phyloP scores from a whole-genome alignment of 75 land plant species.

The Azolla pinnata region DNA sequence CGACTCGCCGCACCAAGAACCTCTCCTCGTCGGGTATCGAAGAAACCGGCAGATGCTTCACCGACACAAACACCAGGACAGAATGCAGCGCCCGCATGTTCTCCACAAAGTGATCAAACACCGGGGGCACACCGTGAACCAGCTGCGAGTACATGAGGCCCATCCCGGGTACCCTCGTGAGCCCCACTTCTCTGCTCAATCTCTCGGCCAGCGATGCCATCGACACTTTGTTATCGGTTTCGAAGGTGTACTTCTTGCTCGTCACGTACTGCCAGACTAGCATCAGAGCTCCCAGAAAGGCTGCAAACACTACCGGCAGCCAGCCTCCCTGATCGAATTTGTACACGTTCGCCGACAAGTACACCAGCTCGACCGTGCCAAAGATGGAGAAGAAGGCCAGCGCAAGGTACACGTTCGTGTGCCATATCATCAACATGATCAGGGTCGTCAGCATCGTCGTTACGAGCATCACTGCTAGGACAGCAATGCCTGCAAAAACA shows the following conservation, averaged over 20 bases:
- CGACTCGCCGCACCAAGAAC: slow-evolving; percentile 41
- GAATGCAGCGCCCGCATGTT: slow-evolving; percentile 53
- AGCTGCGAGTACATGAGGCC: slow-evolving; percentile 58
- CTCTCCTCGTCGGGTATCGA: slow-evolving; percentile 37
- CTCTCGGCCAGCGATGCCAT: slow-evolving; percentile 10
- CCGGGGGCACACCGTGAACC: slow-evolving; percentile 60
- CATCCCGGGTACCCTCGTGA: slow-evolving; percentile 37
- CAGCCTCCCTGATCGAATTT: slow-evolving; percentile 65
- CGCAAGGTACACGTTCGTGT: slow-evolving; percentile 27
- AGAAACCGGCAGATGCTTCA: slow-evolving; percentile 46
- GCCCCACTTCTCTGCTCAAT: slow-evolving; percentile 24
- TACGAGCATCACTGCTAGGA: slow-evolving; percentile 56
- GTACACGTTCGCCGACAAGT: slow-evolving; percentile 46
- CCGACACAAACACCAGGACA: slow-evolving; percentile 41
- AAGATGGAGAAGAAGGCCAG: slow-evolving; percentile 30
- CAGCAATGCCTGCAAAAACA: slow-evolving; percentile 44
- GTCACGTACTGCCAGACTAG: slow-evolving; percentile 58
- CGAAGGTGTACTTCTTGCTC: slow-evolving; percentile 26
- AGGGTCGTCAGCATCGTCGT: slow-evolving; percentile 45
- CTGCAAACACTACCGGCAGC: slow-evolving; percentile 48
- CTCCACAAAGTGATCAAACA: slow-evolving; percentile 41
- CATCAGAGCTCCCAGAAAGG: slow-evolving; percentile 37
- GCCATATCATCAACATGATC: slow-evolving; percentile 66
- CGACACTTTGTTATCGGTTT: slow-evolving; percentile 45
- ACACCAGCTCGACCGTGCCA: slow-evolving; percentile 34